These are phyloP conservation scores for Glarea lozoyensis DNA, from an alignment of 495 filamentous ascomycete species.

Conservation along the genomic window DNA sequence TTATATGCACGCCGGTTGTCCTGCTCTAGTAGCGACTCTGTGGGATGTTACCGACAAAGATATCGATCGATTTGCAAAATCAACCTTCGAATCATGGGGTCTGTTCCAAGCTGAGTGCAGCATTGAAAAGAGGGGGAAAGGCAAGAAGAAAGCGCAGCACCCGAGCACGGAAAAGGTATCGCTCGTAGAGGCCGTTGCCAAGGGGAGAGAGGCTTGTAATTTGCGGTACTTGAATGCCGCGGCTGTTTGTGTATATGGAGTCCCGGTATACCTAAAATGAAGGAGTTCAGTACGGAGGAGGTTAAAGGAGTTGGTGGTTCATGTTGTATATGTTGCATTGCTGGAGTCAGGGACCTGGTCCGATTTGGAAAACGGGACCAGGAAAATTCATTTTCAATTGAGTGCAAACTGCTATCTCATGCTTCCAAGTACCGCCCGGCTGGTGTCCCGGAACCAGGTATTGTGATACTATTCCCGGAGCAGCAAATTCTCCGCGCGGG, in stretches of 20 bases:
- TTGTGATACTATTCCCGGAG: too few species aligned
- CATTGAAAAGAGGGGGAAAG: conserved; percentile 21
- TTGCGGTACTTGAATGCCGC: conserved; percentile 89
- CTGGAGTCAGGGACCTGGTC: too few species aligned
- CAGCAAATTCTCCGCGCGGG: too few species aligned
- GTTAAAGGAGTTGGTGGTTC: too few species aligned
- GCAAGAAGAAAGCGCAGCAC: conserved; percentile 19
- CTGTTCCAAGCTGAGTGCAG: conserved; percentile 42
- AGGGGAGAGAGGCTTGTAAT: conserved; percentile 63
- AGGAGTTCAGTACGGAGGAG: too few species aligned
- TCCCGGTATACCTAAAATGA: conserved; percentile 74
- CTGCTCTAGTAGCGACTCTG: conserved; percentile 78
- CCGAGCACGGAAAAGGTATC: conserved; percentile 18
- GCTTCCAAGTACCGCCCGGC: too few species aligned
- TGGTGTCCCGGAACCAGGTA: too few species aligned
- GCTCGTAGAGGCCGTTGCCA: conserved; percentile 72
- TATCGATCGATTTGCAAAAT: conserved; percentile 80
- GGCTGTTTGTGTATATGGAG: conserved; percentile 86
- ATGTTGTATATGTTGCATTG: too few species aligned
- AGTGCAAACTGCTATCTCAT: too few species aligned
- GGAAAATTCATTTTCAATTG: too few species aligned
- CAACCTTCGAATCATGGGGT: conserved; percentile 78
- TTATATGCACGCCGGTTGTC: conserved; percentile 77
- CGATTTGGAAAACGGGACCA: too few species aligned
- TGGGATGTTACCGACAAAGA: conserved; percentile 99